Conservation (phyloP, 345 rosid genomes). For the Euphorbia peplus region DNA sequence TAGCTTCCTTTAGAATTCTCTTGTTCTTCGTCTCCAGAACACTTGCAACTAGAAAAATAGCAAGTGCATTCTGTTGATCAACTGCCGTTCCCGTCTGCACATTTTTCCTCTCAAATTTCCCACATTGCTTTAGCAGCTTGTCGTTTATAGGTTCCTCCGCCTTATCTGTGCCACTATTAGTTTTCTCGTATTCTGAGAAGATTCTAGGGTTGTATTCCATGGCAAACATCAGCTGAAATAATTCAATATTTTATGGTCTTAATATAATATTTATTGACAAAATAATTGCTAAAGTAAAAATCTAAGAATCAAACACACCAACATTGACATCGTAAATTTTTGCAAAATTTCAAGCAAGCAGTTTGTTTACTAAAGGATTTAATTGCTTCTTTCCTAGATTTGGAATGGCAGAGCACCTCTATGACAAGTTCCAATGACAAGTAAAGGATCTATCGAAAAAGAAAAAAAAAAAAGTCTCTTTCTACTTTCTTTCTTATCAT, state of each 20-base stretch:
- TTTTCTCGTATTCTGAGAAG: slow-evolving; percentile 56
- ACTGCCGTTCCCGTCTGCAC: slow-evolving; percentile 41
- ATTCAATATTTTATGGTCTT: slow-evolving; percentile 31
- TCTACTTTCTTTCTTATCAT: too few species aligned
- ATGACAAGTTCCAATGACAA: neutral
- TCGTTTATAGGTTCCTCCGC: slow-evolving; percentile 29
- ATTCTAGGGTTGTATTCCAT: slow-evolving; percentile 94
- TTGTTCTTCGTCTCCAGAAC: slow-evolving; percentile 87
- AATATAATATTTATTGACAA: slow-evolving; percentile 14
- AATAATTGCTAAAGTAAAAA: slow-evolving; percentile 4
- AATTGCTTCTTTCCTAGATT: neutral
- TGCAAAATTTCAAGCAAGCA: slow-evolving; percentile 4
- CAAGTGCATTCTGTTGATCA: slow-evolving; percentile 54
- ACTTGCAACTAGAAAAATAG: slow-evolving; percentile 83
- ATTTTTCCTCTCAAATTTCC: slow-evolving; percentile 73
- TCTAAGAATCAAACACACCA: slow-evolving; percentile 10
- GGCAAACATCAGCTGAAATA: slow-evolving; percentile 90
- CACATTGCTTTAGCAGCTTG: slow-evolving; percentile 67
- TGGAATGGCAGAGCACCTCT: neutral
- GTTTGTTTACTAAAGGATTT: neutral
- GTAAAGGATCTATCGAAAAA: neutral
- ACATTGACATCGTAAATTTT: slow-evolving; percentile 7
- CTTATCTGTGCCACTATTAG: slow-evolving; percentile 22
- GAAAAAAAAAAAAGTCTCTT: too few species aligned
- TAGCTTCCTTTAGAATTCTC: slow-evolving; percentile 76